Evolutionary conservation across 352 stramenopile species (phyloP), one percentile per base, ranked within the genome.

Genomic region (Elongisporangium undulatum): DNA sequence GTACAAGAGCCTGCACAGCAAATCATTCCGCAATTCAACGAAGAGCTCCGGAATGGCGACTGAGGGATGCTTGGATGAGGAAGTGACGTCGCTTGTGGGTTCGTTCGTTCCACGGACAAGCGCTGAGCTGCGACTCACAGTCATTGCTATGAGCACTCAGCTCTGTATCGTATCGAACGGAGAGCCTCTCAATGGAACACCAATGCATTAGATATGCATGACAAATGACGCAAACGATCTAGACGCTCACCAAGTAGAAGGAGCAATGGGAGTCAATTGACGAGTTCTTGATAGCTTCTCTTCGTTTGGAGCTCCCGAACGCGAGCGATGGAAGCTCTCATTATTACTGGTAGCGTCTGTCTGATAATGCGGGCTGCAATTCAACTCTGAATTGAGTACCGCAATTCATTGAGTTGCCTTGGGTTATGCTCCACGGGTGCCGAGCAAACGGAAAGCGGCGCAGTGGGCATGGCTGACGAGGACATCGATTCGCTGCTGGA

Each of bases 401-500:
- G 3, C 34, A 45, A 45, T 45, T 45, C 34, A 45, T 45, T 45
- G 34, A 45, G 34, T 45, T 45, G 34, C 1, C 34, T 1, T 4
- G 10, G 12, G 34, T 45, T 26, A 26, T 17, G 34, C 34, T 45
- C 34, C 34, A 45, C 34, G 34, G 34, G 34, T 45, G 34, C 34
- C 16, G 34, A 45, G 34, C 34, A 45, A 45, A 45, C 34, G 34
- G 34, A 45, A 45, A 45, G 34, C 34, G 34, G 34, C 34, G 34
- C 34, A 45, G 7, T 45, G 34, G 34, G 26, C 24, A 87, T 85
- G 74, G 84, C 82, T 53, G 83, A 91, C 62, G 74, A 88, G 55
- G 85, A 88, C 58, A 94, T 94, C 61, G 83, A 94, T 56, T 87
- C 78, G 64, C 71, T 94, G 63, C 73, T 94, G 56, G 79, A 92